phyloP scores from a whole-genome alignment of 306 rosid genomes.

The Leucaena leucocephala region DNA sequence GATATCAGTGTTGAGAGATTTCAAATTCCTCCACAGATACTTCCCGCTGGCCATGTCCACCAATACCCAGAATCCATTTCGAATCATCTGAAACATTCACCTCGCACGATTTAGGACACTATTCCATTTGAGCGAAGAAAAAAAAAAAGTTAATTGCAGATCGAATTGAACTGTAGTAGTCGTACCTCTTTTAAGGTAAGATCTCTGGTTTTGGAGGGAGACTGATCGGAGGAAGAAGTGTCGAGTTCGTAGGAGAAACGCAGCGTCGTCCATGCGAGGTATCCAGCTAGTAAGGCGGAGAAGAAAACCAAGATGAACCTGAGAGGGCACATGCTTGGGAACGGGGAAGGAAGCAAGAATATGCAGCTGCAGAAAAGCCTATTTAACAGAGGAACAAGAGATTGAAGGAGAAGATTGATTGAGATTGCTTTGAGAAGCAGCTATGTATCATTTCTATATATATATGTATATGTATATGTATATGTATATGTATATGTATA shows the following conservation, averaged over 20 bases:
- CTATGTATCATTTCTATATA: not conserved
- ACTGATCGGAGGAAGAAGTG: not conserved
- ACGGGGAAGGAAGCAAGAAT: not conserved
- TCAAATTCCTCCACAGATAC: slow-evolving; percentile 73
- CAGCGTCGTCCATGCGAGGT: slow-evolving; percentile 65
- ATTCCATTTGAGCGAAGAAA: not conserved
- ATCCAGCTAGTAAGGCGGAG: slow-evolving; percentile 68
- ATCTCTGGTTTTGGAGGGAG: slow-evolving; percentile 26
- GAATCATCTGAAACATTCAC: slow-evolving; percentile 45
- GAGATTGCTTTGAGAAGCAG: not conserved
- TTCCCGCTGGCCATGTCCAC: slow-evolving; percentile 86
- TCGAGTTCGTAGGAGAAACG: slow-evolving; percentile 44
- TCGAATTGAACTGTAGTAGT: not conserved
- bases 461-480: not conserved
- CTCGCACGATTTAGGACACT: slow-evolving; percentile 1
- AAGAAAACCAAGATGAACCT: slow-evolving; percentile 75
- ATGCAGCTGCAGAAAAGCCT: not conserved
- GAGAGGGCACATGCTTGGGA: slow-evolving; percentile 66
- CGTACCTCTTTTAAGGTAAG: slow-evolving; percentile 44
- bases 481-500: too few species aligned
- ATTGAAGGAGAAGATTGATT: not conserved
- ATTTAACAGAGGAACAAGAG: not conserved
- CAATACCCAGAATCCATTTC: slow-evolving; percentile 63
- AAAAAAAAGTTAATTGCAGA: not conserved
- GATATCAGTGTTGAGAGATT: slow-evolving; percentile 31